These are phyloP conservation scores for Trifolium subterraneum DNA, from an alignment of 306 rosid species.

Conservation along the genomic window DNA sequence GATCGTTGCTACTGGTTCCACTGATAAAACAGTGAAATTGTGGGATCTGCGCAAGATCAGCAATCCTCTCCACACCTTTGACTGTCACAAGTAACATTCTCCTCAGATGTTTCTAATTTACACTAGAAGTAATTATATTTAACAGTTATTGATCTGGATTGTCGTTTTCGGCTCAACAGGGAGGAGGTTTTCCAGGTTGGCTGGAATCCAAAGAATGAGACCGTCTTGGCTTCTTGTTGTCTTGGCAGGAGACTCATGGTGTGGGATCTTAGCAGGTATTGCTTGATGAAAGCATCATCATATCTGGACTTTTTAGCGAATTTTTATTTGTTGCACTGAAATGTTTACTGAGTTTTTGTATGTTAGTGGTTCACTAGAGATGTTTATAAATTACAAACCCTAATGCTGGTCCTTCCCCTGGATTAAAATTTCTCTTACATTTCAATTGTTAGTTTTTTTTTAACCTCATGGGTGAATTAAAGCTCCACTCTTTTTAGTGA, in stretches of 20 bases:
- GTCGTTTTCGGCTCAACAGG: conserved; percentile 50
- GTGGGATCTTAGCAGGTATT: conserved; percentile 99
- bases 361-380: conserved; percentile 12
- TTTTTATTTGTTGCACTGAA: conserved; percentile 18
- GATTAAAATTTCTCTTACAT: background rate
- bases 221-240: conserved; percentile 95
- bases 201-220: conserved; percentile 97
- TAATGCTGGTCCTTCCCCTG: background rate
- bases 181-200: conserved; percentile 99
- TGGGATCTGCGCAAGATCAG: conserved; percentile 90
- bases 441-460: background rate
- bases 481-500: background rate
- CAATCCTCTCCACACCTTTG: conserved; percentile 83
- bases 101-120: conserved; percentile 23
- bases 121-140: conserved; percentile 5
- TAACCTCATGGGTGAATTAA: background rate
- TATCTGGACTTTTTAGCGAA: conserved; percentile 9
- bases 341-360: conserved; percentile 9
- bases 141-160: conserved; percentile 37
- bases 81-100: conserved; percentile 84
- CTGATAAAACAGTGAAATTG: conserved; percentile 94
- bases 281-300: conserved; percentile 23
- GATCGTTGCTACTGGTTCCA: conserved; percentile 98
- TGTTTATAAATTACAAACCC: conserved; percentile 18
- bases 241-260: conserved; percentile 99